Conservation (phyloP, 441 rosid species). For the Erysimum cheiri region DNA sequence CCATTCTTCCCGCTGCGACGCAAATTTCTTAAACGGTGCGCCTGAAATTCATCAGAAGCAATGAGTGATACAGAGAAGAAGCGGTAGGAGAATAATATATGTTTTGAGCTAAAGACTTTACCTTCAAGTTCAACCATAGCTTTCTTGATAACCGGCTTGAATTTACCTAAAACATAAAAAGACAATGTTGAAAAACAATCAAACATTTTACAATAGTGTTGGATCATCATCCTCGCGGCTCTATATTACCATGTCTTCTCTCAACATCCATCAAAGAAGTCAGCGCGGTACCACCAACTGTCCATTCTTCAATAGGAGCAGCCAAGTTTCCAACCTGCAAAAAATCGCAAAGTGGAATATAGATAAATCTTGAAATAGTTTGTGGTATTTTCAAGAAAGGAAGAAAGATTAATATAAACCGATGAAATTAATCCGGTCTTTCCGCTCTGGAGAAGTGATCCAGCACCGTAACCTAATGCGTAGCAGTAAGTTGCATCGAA, state of each 20-base stretch:
- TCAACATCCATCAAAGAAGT: slow-evolving; percentile 97
- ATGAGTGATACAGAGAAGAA: neutral
- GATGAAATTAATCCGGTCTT: slow-evolving; percentile 93
- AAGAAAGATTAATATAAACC: slow-evolving; percentile 47
- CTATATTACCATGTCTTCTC: slow-evolving; percentile 88
- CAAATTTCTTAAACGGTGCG: slow-evolving; percentile 89
- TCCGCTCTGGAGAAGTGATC: slow-evolving; percentile 84
- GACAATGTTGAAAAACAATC: neutral
- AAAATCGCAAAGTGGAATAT: slow-evolving; percentile 1
- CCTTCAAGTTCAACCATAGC: slow-evolving; percentile 99
- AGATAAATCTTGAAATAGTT: slow-evolving; percentile 13
- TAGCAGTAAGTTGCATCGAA: slow-evolving; percentile 91
- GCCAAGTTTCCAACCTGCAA: slow-evolving; percentile 84
- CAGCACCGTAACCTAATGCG: slow-evolving; percentile 91
- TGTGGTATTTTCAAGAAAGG: slow-evolving; percentile 8
- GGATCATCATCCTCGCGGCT: neutral
- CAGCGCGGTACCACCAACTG: slow-evolving; percentile 87
- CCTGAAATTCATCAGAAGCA: slow-evolving; percentile 52
- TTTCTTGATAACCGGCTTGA: slow-evolving; percentile 98
- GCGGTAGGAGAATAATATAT: neutral
- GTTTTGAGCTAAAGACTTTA: slow-evolving; percentile 36
- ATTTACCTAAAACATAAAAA: slow-evolving; percentile 63
- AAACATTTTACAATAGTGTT: neutral
- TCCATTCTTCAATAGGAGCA: slow-evolving; percentile 89
- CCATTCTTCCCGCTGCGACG: slow-evolving; percentile 80